Percentiles rank a stretch among this genome's conserved stretches.
phyloP scores from a whole-genome alignment of 2,329 filamentous ascomycete genomes.

The Colletotrichum spinosum region DNA sequence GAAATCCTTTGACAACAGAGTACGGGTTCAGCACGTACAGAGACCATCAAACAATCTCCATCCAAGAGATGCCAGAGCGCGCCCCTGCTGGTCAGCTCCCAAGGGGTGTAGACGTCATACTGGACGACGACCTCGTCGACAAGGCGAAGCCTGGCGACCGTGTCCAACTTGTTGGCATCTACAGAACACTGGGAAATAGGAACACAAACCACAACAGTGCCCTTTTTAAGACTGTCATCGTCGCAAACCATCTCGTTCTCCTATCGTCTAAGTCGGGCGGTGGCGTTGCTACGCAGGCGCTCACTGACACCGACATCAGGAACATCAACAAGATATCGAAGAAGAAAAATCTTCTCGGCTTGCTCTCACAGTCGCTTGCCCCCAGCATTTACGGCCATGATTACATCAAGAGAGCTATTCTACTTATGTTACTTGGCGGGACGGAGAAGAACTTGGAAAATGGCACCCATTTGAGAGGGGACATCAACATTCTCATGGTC shows the following conservation, averaged over 20 bases:
- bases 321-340: slow-evolving; percentile 99
- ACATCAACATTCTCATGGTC: slow-evolving; percentile 99
- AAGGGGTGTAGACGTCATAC: slow-evolving; percentile 92
- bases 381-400: slow-evolving; percentile 98
- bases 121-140: slow-evolving; percentile 97
- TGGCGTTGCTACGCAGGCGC: slow-evolving; percentile 89
- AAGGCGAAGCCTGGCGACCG: slow-evolving; percentile 94
- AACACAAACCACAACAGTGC: slow-evolving; percentile 92
- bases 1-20: slow-evolving; percentile 92
- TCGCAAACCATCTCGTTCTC: slow-evolving; percentile 95
- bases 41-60: slow-evolving; percentile 97
- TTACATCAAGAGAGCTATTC: slow-evolving; percentile 96
- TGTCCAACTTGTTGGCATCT: slow-evolving; percentile 97
- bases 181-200: slow-evolving; percentile 91
- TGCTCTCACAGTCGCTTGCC: slow-evolving; percentile 92
- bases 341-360: slow-evolving; percentile 91
- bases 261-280: slow-evolving; percentile 96
- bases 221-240: slow-evolving; percentile 91
- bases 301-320: slow-evolving; percentile 96
- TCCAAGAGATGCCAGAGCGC: slow-evolving; percentile 98
- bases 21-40: slow-evolving; percentile 96
- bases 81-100: slow-evolving; percentile 96
- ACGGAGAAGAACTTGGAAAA: slow-evolving; percentile 99
- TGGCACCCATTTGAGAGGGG: slow-evolving; percentile 95
- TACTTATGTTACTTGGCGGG: slow-evolving; percentile 93